A percentile compares a stretch with the other conserved stretches of the same genome.
phyloP scores from a whole-genome alignment of 192 early-diverging fungal species.

The Podochytrium sp. region DNA sequence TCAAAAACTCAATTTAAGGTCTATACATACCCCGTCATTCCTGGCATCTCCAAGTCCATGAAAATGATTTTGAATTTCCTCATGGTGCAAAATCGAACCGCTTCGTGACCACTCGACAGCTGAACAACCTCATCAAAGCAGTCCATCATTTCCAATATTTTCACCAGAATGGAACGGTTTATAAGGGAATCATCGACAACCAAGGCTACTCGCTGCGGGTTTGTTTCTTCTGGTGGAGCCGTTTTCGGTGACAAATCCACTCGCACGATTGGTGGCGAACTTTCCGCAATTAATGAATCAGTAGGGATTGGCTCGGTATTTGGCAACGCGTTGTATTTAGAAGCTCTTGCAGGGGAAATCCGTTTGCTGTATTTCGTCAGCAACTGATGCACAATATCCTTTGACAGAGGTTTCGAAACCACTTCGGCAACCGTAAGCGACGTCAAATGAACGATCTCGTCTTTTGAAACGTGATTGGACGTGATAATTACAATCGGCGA shows the following conservation, averaged over 20 bases:
- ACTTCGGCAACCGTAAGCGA: slow-evolving; percentile 13
- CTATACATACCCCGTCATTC: slow-evolving; percentile 34
- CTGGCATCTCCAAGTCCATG: slow-evolving; percentile 47
- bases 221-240: too few relatives aligned
- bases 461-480: neutral
- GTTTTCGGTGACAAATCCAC: too few relatives aligned
- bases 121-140: slow-evolving; percentile 19
- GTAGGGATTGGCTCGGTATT: too few relatives aligned
- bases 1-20: neutral
- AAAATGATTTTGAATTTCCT: slow-evolving; percentile 35
- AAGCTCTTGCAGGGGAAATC: neutral
- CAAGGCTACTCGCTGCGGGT: too few relatives aligned
- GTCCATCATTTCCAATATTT: slow-evolving; percentile 18
- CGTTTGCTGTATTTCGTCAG: neutral
- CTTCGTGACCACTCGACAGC: slow-evolving; percentile 34
- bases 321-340: neutral
- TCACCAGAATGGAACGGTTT: slow-evolving; percentile 19
- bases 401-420: slow-evolving; percentile 29
- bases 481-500: slow-evolving; percentile 33
- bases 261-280: too few relatives aligned
- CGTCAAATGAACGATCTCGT: neutral
- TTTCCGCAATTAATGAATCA: too few relatives aligned
- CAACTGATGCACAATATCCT: slow-evolving; percentile 5
- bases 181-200: slow-evolving; percentile 38
- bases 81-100: slow-evolving; percentile 24